These are phyloP conservation scores for Myotisia sp. DNA, from an alignment of 2,329 filamentous ascomycete species.

Conservation along the genomic window DNA sequence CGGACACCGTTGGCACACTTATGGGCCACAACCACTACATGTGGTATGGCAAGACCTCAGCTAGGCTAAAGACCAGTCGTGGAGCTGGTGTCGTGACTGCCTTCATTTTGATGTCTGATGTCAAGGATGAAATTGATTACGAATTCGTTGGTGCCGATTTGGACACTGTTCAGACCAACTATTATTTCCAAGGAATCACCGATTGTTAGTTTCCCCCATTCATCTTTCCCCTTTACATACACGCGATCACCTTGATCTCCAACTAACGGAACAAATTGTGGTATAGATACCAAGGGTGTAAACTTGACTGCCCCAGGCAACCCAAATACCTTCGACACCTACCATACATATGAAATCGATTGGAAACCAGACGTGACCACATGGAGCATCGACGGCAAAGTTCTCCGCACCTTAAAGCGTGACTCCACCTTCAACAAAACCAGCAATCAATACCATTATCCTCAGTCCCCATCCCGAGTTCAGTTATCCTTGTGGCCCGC, in stretches of 20 bases:
- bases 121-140: conserved; percentile 97
- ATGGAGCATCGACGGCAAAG: conserved; percentile 74
- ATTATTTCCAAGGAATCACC: conserved; percentile 87
- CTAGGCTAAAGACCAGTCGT: conserved; percentile 68
- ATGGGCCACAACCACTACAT: conserved; percentile 75
- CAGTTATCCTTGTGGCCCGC: conserved; percentile 95
- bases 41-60: conserved; percentile 92
- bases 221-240: background rate
- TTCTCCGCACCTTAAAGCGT: conserved; percentile 59
- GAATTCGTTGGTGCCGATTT: conserved; percentile 82
- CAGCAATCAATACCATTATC: conserved; percentile 67
- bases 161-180: conserved; percentile 74
- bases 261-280: no score
- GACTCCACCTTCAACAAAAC: conserved; percentile 76
- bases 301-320: no score
- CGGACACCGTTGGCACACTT: conserved; percentile 71
- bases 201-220: conserved; percentile 51
- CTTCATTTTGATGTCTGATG: conserved; percentile 88
- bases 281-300: no score
- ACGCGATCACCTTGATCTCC: conserved; percentile 4
- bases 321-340: conserved; percentile 58
- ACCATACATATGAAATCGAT: conserved; percentile 82
- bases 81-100: conserved; percentile 87
- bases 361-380: conserved; percentile 78
- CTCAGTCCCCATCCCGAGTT: conserved; percentile 79